A percentile compares a stretch with the other conserved stretches of the same genome.
Evolutionary conservation across 352 stramenopile genomes (phyloP).

Genomic region (Pythium brassicae): DNA sequence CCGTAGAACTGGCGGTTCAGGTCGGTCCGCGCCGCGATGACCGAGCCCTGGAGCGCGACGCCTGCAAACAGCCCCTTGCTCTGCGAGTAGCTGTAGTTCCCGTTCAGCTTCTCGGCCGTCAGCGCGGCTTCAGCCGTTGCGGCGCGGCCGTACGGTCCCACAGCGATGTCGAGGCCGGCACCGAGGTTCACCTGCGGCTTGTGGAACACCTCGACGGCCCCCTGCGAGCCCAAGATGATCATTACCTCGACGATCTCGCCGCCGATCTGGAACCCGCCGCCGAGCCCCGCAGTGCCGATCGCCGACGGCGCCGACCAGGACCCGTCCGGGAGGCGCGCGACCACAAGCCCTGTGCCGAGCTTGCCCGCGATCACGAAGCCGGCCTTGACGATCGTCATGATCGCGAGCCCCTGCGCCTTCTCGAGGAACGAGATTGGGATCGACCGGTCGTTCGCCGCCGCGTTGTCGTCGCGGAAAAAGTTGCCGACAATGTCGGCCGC

Average conservation of each 20-base stretch:
- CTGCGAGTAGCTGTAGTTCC: slow-evolving; percentile 74
- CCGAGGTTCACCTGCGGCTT: slow-evolving; percentile 62
- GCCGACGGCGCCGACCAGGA: slow-evolving; percentile 72
- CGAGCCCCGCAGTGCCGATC: slow-evolving; percentile 64
- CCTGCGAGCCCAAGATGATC: slow-evolving; percentile 78
- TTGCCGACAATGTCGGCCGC: slow-evolving; percentile 25
- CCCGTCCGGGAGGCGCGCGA: slow-evolving; percentile 39
- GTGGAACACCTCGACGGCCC: slow-evolving; percentile 62
- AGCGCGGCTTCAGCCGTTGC: slow-evolving; percentile 29
- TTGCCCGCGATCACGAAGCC: slow-evolving; percentile 29
- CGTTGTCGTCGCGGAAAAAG: slow-evolving; percentile 18
- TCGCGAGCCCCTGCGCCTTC: slow-evolving; percentile 17
- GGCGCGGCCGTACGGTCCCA: slow-evolving; percentile 63
- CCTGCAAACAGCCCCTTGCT: slow-evolving; percentile 78
- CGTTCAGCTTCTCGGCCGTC: slow-evolving; percentile 23
- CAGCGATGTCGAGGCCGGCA: slow-evolving; percentile 57
- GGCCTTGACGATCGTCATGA: slow-evolving; percentile 18
- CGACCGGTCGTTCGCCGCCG: slow-evolving; percentile 12
- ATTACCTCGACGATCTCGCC: slow-evolving; percentile 79
- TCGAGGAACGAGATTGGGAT: slow-evolving; percentile 20
- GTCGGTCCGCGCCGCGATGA: slow-evolving; percentile 59
- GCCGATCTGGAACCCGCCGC: slow-evolving; percentile 56
- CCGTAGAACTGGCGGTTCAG: slow-evolving; percentile 88
- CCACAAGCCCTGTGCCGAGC: slow-evolving; percentile 46
- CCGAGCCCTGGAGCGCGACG: slow-evolving; percentile 64